phyloP scores from a whole-genome alignment of 768 basidiomycete genomes.

The Tulasnella sp. region DNA sequence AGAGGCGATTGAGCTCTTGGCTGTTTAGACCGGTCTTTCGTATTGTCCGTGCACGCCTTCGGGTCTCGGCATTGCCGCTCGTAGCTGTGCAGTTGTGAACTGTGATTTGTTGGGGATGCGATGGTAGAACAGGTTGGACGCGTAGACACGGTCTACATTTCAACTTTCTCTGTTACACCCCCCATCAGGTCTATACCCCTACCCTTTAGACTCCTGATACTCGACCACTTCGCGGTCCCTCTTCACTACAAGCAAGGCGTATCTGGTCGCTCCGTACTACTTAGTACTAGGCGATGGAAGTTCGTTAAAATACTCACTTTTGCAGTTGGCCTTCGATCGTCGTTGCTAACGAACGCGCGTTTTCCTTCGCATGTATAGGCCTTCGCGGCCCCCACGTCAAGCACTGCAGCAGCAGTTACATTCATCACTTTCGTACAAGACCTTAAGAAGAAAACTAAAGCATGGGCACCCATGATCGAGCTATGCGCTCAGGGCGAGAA shows the following conservation, averaged over 20 bases:
- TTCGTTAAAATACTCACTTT: not conserved
- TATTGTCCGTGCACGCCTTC: not conserved
- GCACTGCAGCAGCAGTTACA: conserved; percentile 92
- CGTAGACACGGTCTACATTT: conserved; percentile 3
- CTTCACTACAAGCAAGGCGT: not conserved
- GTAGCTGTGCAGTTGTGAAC: not conserved
- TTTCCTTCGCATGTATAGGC: conserved; percentile 9
- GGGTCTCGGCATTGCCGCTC: not conserved
- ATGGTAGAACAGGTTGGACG: not conserved
- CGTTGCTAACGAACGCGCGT: conserved; percentile 2
- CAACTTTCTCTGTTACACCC: conserved; percentile 4
- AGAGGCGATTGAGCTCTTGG: not conserved
- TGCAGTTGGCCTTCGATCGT: not conserved
- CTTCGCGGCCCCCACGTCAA: conserved; percentile 21
- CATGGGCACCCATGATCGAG: conserved; percentile 96
- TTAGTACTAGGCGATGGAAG: not conserved
- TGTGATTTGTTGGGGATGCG: not conserved
- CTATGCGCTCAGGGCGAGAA: conserved; percentile 93
- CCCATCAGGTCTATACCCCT: conserved; percentile 7
- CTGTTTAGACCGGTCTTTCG: not conserved
- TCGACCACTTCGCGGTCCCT: not conserved
- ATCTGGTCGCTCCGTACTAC: not conserved
- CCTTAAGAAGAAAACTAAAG: conserved; percentile 91
- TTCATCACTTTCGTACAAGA: conserved; percentile 99
- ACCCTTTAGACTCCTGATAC: conserved; percentile 5